Evolutionary conservation across 1,284 basidiomycete species (phyloP), one percentile per base, ranked within the genome.

Genomic region (Fomitopsis palustris): DNA sequence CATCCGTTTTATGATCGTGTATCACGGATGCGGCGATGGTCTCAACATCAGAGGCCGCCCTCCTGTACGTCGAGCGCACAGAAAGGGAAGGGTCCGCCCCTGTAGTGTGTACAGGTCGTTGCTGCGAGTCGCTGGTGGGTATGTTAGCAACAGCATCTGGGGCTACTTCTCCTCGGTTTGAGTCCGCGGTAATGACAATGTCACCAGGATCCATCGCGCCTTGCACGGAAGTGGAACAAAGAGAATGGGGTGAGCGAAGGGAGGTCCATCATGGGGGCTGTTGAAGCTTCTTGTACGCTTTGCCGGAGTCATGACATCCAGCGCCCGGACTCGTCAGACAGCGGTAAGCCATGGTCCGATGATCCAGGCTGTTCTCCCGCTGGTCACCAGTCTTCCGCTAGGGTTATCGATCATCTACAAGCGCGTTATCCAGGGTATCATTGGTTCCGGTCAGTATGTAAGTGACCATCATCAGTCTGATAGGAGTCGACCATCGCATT

Each of bases 11-110:
- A 33, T n/a, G n/a, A n/a, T 56, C 31, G 23, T 23, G 25, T 8
- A 51, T 12, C 9, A 33, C 43, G 42, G 25, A 49, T 7, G 33
- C 45, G 37, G 31, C 35, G 29, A 56, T 25, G 21, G 45, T 56
- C 25, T 27, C 31, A 12, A 35, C 25, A 25, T 56, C 55, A 23
- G 55, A 37, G 16, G 35, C 27, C 31, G 21, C 45, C 49, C 55
- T 47, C 41, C 42, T 47, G 35, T 37, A 56, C 33, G 55, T n/a
- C 14, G 55, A 45, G 16, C 55, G 55, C 23, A 43, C n/a, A 16
- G 55, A 52, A 31, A 52, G 17, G 31, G 17, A 35, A 29, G 49
- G 49, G 19, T 52, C 49, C 8, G 49, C 33, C 17, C 33, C 49
- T n/a, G 49, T 52, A 16, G 45, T 21, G 49, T 12, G 35, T 12